Percentiles rank a stretch among this genome's conserved stretches.
Conservation (phyloP, 495 filamentous ascomycete genomes). For the Penicillium pulvis region DNA sequence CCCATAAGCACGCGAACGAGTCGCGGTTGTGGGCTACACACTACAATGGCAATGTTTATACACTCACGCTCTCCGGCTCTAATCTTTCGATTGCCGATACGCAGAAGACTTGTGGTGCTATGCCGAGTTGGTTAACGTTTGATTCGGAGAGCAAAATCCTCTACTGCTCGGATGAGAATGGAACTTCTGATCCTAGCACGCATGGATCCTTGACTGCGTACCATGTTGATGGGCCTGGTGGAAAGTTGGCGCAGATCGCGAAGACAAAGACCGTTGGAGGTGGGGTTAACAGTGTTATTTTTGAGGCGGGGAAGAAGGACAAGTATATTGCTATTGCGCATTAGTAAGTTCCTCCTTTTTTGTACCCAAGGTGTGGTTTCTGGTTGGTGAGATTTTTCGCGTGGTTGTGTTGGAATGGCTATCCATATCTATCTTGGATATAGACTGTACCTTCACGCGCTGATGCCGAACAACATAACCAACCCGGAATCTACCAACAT, state of each 20-base stretch:
- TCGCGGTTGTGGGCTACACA: conserved; percentile 57
- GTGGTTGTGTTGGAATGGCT: not conserved
- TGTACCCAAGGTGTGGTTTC: not conserved
- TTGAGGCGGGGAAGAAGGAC: conserved; percentile 27
- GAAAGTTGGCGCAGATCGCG: conserved; percentile 29
- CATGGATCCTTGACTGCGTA: conserved; percentile 37
- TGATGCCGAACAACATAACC: too few species aligned
- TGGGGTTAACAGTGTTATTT: conserved; percentile 45
- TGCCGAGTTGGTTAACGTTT: conserved; percentile 62
- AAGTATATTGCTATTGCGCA: conserved; percentile 47
- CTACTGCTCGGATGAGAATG: conserved; percentile 67
- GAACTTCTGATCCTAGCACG: conserved; percentile 32
- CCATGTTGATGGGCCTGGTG: conserved; percentile 19
- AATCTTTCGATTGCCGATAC: conserved; percentile 42
- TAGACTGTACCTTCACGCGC: too few species aligned
- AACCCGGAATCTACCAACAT: too few species aligned
- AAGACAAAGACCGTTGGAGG: conserved; percentile 31
- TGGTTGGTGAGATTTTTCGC: not conserved
- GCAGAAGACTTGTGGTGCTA: conserved; percentile 48
- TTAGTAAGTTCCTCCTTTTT: conserved; percentile 37
- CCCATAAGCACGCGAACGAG: not conserved
- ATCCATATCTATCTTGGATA: too few species aligned
- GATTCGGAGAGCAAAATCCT: conserved; percentile 53
- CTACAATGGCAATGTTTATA: conserved; percentile 60
- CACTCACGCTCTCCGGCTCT: conserved; percentile 45